These are phyloP conservation scores for Ganoderma sinense DNA, from an alignment of 1,284 basidiomycete genomes.

Conservation along the genomic window DNA sequence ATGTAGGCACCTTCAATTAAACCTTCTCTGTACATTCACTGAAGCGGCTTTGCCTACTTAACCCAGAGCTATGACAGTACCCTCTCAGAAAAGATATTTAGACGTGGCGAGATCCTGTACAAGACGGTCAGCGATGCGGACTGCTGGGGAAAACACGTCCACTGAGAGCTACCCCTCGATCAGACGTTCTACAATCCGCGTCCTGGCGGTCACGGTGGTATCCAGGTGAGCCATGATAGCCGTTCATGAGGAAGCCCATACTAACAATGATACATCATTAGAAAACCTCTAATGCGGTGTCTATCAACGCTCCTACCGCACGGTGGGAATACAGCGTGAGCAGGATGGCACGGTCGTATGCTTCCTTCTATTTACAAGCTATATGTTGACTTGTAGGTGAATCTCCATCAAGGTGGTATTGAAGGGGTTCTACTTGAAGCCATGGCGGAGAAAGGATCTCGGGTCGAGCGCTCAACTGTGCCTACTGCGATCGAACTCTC, in stretches of 20 bases:
- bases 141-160: background rate
- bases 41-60: background rate
- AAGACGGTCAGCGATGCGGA: conserved; percentile 58
- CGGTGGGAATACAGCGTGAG: background rate
- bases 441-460: conserved; percentile 53
- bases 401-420: conserved; percentile 80
- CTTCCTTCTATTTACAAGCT: background rate
- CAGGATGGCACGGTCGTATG: background rate
- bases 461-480: conserved; percentile 64
- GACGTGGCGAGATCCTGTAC: conserved; percentile 72
- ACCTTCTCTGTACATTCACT: too few relatives aligned
- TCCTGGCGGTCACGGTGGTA: conserved; percentile 63
- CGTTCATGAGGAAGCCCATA: too few relatives aligned
- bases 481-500: conserved; percentile 64
- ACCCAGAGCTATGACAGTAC: conserved; percentile 69
- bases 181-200: conserved; percentile 80
- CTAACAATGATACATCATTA: background rate
- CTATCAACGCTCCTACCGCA: conserved; percentile 2
- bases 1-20: conserved; percentile 48
- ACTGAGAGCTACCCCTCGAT: too few relatives aligned
- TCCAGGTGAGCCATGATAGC: conserved; percentile 51
- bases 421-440: conserved; percentile 75
- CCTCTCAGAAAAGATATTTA: conserved; percentile 66
- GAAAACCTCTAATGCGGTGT: conserved; percentile 38
- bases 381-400: conserved; percentile 49